Conservation (phyloP, 1,284 basidiomycete genomes). For the Cystobasidium sp. region DNA sequence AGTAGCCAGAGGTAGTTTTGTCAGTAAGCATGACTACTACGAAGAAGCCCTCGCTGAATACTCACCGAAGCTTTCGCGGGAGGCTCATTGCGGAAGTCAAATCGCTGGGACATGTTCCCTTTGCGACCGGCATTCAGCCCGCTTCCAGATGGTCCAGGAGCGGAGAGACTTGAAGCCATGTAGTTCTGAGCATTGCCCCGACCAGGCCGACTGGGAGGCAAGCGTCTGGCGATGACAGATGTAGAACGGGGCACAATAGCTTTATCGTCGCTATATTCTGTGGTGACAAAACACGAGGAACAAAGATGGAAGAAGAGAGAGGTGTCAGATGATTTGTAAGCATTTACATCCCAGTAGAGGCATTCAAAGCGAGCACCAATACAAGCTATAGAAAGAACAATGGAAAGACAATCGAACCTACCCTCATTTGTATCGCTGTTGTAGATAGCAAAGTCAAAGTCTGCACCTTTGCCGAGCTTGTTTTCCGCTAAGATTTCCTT, state of each 20-base stretch:
- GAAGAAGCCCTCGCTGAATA: background rate
- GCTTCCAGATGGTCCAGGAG: constrained; percentile 42
- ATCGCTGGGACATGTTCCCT: constrained; percentile 76
- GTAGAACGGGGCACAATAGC: constrained; percentile 91
- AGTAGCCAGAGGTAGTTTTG: background rate
- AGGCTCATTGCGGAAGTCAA: constrained; percentile 76
- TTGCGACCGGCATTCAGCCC: constrained; percentile 53
- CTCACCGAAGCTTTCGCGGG: constrained; percentile 55
- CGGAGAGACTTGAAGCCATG: constrained; percentile 44
- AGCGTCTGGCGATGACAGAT: constrained; percentile 86
- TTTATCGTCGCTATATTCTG: constrained; percentile 92
- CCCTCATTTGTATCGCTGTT: constrained; percentile 81
- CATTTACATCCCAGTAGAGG: background rate
- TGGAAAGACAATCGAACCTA: constrained; percentile 57
- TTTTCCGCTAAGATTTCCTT: constrained; percentile 96
- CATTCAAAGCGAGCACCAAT: background rate
- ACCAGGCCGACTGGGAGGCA: constrained; percentile 83
- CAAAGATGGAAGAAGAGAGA: background rate
- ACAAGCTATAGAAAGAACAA: background rate
- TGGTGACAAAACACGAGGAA: constrained; percentile 16
- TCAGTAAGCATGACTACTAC: background rate
- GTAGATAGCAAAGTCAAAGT: constrained; percentile 90
- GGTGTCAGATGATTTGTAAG: background rate
- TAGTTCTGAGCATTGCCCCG: constrained; percentile 73
- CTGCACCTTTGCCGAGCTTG: constrained; percentile 87